These are phyloP conservation scores for Murraya koenigii DNA, from an alignment of 345 rosid genomes.

Conservation along the genomic window DNA sequence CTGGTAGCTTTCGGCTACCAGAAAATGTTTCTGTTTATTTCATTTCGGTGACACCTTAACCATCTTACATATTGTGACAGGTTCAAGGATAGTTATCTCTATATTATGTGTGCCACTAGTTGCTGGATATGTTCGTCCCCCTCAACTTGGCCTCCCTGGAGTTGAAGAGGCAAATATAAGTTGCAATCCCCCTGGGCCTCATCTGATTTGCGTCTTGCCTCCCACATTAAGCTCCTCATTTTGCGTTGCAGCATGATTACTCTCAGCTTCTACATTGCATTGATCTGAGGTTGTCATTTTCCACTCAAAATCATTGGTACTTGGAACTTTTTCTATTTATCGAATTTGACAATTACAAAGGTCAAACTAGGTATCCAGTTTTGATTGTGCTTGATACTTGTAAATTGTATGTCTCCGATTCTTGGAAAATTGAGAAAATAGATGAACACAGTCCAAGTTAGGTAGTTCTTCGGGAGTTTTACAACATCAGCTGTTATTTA, in stretches of 20 bases:
- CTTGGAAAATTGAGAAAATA: background rate
- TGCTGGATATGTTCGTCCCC: conserved; percentile 89
- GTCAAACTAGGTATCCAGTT: conserved; percentile 6
- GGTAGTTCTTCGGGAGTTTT: conserved; percentile 6
- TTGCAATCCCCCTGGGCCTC: conserved; percentile 85
- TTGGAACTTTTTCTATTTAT: background rate
- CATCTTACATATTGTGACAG: conserved; percentile 27
- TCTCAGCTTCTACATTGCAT: background rate
- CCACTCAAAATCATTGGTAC: background rate
- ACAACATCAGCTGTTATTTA: conserved; percentile 1
- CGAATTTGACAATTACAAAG: background rate
- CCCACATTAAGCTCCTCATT: conserved; percentile 82
- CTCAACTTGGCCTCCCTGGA: conserved; percentile 66
- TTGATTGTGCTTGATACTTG: conserved; percentile 14
- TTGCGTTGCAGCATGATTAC: conserved; percentile 58
- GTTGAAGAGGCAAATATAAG: conserved; percentile 70
- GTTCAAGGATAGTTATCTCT: conserved; percentile 74
- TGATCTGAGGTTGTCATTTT: conserved; percentile 2
- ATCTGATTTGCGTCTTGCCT: conserved; percentile 86
- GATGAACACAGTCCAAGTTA: conserved; percentile 1
- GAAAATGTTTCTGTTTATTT: background rate
- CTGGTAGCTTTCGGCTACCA: background rate
- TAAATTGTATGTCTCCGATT: conserved; percentile 4
- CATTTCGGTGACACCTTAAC: background rate
- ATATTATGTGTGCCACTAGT: conserved; percentile 77